Percentiles rank a stretch among this genome's conserved stretches.
Conservation (phyloP, 2,329 filamentous ascomycete genomes). For the Hymenoscyphus scutula region DNA sequence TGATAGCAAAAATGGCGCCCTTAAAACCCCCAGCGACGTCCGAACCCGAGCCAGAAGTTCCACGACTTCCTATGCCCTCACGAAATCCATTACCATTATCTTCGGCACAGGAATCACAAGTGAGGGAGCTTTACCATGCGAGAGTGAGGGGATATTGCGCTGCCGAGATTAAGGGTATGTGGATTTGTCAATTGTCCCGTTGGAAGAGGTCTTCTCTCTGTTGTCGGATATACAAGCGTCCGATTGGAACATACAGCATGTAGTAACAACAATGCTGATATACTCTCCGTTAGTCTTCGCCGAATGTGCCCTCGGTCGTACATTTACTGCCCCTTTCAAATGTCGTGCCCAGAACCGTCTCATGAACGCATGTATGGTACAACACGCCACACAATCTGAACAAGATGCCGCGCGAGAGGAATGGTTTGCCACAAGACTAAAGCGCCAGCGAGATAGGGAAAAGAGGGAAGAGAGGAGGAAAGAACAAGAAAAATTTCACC, state of each 20-base stretch:
- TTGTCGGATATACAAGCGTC: neutral
- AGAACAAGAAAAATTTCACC: constrained; percentile 63
- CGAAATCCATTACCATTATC: constrained; percentile 82
- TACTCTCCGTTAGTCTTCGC: constrained; percentile 70
- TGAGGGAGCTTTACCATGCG: constrained; percentile 77
- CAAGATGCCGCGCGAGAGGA: constrained; percentile 87
- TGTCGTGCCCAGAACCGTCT: constrained; percentile 75
- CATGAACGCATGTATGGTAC: constrained; percentile 95
- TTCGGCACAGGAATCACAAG: constrained; percentile 76
- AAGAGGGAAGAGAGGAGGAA: constrained; percentile 57
- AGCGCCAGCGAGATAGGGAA: constrained; percentile 67
- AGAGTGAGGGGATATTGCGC: constrained; percentile 74
- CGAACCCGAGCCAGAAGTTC: constrained; percentile 28
- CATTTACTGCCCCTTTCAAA: constrained; percentile 81
- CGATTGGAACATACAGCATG: neutral
- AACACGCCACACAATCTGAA: constrained; percentile 78
- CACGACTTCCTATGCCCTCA: constrained; percentile 47
- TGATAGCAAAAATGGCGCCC: constrained; percentile 35
- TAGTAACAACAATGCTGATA: neutral
- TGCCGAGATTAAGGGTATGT: constrained; percentile 70
- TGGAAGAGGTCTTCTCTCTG: neutral
- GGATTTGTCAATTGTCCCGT: neutral
- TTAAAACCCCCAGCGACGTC: constrained; percentile 13
- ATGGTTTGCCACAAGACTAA: constrained; percentile 79
- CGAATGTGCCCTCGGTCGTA: constrained; percentile 81